Base-by-base conservation (phyloP, 1,284 basidiomycete species). In the Phaffia rhodozyma region DNA sequence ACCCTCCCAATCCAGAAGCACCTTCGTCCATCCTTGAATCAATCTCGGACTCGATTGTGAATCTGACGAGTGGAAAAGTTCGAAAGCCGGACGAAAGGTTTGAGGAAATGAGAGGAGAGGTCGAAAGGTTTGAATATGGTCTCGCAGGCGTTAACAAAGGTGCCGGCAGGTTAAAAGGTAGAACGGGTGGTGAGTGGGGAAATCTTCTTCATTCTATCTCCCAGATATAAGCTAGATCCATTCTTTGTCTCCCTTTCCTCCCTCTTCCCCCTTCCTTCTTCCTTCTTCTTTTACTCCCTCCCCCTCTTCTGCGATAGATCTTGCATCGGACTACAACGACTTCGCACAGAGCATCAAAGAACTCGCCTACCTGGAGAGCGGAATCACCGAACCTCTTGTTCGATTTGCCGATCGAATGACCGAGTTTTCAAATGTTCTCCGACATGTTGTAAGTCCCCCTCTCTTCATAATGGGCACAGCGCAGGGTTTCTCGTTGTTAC, bases 71-170 rank as follows among this genome's bases (percentile, higher is more conserved):
- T 72, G 83, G 91, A 25, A 87, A 89, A 58, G 91, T 98, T 21
- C 85, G 91, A 67, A 98, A 98, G 75, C 94, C 94, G 0, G 94
- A 99, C 71, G 91, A 92, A 69, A 84, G 93, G 29, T 99, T 98
- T 73, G 78, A 96, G 30, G 81, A 85, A 55, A 94, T 99, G 86
- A 82, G 87, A 32, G 90, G 93, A 72, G 81, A 82, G 61, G 86
- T 97, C 25, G 93, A 97, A 76, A 89, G 91, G 73, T 94, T 94
- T 69, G 94, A 98, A 74, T 96, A 97, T 67, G 87, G 90, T 20
- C 78, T 97, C 53, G 79, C 81, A 3, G 78, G 84, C 13, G 86
- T 89, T 23, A 94, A 97, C 70, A 82, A 90, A 16, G 77, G 93
- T 27, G 89, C 86, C 77, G 83, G 77, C 55, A 82, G 89, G 48